Evolutionary conservation across 441 rosid genomes (phyloP).

Genomic region (Jatropha podagrica): DNA sequence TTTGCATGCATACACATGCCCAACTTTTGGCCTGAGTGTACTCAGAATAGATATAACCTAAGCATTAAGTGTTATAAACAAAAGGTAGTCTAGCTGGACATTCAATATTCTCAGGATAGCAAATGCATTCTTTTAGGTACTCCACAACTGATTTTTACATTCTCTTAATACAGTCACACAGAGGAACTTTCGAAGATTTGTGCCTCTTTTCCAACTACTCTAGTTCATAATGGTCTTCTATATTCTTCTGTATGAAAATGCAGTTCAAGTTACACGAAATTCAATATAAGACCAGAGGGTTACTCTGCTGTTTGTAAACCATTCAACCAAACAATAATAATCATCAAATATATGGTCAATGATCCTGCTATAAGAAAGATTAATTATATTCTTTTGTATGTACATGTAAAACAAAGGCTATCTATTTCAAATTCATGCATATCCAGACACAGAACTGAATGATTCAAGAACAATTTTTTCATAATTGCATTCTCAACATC

Average conservation of each 20-base stretch:
- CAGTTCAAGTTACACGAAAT: neutral
- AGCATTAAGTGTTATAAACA: neutral
- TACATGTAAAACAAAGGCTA: neutral
- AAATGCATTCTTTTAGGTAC: neutral
- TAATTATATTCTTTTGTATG: no score
- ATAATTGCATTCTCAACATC: neutral
- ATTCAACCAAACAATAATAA: neutral
- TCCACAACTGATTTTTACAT: neutral
- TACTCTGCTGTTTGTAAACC: neutral
- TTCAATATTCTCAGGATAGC: neutral
- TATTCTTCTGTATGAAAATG: neutral
- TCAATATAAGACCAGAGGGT: neutral
- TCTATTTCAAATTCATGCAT: no score
- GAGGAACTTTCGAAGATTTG: neutral
- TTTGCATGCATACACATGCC: neutral
- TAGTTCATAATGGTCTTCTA: neutral
- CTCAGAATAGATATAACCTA: neutral
- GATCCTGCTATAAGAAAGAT: neutral
- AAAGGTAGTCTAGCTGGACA: neutral
- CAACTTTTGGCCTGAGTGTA: neutral
- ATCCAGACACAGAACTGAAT: neutral
- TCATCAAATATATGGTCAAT: neutral
- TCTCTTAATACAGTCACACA: no score
- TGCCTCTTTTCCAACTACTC: neutral
- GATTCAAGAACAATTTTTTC: neutral